Conservation (phyloP, 23 red algal species). For the Gracilariopsis chorda region DNA sequence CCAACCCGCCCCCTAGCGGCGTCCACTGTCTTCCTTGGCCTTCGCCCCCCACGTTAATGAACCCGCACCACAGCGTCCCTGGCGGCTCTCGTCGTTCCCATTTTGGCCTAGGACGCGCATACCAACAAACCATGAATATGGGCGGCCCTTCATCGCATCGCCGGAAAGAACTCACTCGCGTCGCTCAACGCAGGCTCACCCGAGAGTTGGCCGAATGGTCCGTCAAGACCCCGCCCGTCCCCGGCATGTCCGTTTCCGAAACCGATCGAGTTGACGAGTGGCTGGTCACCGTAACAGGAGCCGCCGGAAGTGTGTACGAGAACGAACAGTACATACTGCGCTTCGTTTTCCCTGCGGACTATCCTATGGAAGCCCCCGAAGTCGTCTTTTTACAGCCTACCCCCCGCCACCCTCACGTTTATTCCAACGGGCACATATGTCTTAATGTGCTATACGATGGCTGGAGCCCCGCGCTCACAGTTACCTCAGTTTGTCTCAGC, state of each 20-base stretch:
- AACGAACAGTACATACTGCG: conserved; percentile 81
- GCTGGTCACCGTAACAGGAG: conserved; percentile 83
- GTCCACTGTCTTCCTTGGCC: neutral
- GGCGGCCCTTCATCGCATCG: conserved; percentile 34
- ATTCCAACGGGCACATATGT: conserved; percentile 95
- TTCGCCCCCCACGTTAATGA: neutral
- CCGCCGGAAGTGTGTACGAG: conserved; percentile 76
- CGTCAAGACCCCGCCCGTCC: conserved; percentile 76
- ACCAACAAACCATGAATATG: conserved; percentile 15
- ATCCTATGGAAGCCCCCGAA: conserved; percentile 94
- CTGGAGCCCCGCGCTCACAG: conserved; percentile 94
- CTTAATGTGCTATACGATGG: conserved; percentile 92
- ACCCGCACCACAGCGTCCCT: neutral
- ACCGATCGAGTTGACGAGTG: conserved; percentile 87
- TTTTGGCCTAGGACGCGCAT: neutral
- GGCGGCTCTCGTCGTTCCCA: neutral
- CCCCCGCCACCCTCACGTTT: conserved; percentile 89
- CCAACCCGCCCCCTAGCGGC: neutral
- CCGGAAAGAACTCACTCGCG: conserved; percentile 68
- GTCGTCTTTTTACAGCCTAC: conserved; percentile 85
- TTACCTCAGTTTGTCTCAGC: conserved; percentile 90
- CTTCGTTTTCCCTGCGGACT: conserved; percentile 88
- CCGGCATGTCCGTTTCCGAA: conserved; percentile 76
- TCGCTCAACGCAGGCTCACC: conserved; percentile 72
- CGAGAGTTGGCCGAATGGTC: conserved; percentile 84